Conservation (phyloP, 2,329 filamentous ascomycete species). For the Pseudocercospora pini-densiflorae region DNA sequence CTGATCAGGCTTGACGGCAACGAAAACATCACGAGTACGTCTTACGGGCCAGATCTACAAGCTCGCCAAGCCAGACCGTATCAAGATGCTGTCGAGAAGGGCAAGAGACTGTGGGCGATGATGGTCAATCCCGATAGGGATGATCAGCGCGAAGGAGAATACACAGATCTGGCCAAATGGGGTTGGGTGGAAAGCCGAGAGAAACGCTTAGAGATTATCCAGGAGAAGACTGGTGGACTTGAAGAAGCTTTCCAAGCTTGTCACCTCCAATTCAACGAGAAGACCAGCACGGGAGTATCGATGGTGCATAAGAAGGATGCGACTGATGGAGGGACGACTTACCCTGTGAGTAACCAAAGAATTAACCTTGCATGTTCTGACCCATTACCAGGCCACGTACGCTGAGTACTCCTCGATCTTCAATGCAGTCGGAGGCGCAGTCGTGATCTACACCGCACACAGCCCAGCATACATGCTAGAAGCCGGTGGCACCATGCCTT, state of each 20-base stretch:
- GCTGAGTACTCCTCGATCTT: background rate
- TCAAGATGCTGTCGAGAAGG: background rate
- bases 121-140: background rate
- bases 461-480: background rate
- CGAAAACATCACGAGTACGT: background rate
- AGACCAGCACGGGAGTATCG: background rate
- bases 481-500: background rate
- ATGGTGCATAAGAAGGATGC: background rate
- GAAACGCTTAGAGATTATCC: background rate
- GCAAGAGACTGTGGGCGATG: background rate
- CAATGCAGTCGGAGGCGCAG: background rate
- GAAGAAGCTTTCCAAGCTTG: background rate
- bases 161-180: background rate
- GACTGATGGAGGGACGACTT: background rate
- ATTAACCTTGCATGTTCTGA: too few relatives aligned
- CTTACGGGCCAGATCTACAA: background rate
- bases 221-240: background rate
- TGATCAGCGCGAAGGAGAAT: background rate
- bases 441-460: background rate
- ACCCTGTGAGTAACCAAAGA: background rate
- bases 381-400: background rate
- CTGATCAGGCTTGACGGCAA: background rate
- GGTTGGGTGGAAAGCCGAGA: background rate
- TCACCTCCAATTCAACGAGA: background rate
- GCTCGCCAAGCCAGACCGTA: background rate